Base-by-base conservation (phyloP, 225 moss, liverwort and hornwort genomes). In the Polytrichum formosum region DNA sequence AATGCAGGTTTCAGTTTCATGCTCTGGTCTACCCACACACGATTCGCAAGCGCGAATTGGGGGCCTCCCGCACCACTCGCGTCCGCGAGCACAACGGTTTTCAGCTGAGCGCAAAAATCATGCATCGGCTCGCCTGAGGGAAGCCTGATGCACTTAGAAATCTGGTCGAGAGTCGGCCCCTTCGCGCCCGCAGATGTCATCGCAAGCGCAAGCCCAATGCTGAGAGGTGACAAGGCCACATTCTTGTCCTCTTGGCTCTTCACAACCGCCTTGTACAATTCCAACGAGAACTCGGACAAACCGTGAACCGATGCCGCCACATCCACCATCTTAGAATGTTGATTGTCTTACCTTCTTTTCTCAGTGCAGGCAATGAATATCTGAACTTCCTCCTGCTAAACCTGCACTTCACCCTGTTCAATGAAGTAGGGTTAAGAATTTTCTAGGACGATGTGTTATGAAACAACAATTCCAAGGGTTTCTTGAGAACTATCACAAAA, bases 151-250 rank as follows among this genome's bases (percentile, higher is more conserved):
- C 82, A 80, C 68, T 76, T 85, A 63, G 74, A 65, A 62, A 88
- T 85, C 78, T 93, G 90, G 77, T 91, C 88, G 71, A 68, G 69
- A 26, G 98, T 98, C 55, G 90, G 72, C 23, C 94, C 94, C 64
- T 85, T 86, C 0, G 94, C 76, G 27, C 98, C 98, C 2, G 91
- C 94, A 7, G 91, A 82, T 21, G 75, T 82, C 94, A 98, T 93
- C 5, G 94, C 82, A 63, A 98, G 84, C 26, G 91, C 83, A 26
- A 90, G 61, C 28, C 79, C 80, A 59, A 94, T 82, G 67, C 98
- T 87, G 35, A 93, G 73, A 0, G 98, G 94, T 7, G 98, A 98
- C 69, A 98, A 28, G 13, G 86, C 82, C 64, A 80, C 87, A 81
- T 98, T 94, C 67, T 79, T 85, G 63, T 75, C 78, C 67, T 79